These are phyloP conservation scores for Vitis hybrid DNA, from an alignment of 177 flowering plant species.

Conservation along the genomic window DNA sequence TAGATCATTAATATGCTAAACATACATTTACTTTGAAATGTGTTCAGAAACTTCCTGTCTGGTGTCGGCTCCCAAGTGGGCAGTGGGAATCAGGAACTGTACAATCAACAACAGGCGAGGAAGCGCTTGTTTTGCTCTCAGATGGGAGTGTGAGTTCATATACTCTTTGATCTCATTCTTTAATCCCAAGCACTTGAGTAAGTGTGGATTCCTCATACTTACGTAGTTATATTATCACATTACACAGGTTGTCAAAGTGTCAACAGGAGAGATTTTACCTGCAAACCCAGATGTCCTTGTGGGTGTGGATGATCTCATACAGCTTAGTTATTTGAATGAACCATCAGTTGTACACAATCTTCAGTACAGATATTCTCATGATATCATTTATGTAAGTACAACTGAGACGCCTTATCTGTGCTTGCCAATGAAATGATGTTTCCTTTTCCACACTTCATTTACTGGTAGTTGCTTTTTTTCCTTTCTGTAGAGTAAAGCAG, in stretches of 20 bases:
- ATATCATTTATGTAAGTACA: constrained; percentile 69
- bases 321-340: constrained; percentile 93
- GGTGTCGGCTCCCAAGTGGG: constrained; percentile 67
- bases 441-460: not conserved
- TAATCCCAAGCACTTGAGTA: not conserved
- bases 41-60: constrained; percentile 80
- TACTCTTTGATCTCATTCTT: constrained; percentile 2
- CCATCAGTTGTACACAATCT: constrained; percentile 95
- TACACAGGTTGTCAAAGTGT: constrained; percentile 59
- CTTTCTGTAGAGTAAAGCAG: constrained; percentile 81
- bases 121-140: constrained; percentile 53
- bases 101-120: constrained; percentile 67
- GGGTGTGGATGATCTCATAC: constrained; percentile 83
- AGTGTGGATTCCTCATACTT: no score
- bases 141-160: constrained; percentile 68
- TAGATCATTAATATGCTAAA: not conserved
- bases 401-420: constrained; percentile 4
- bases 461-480: constrained; percentile 9
- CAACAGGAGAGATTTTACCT: constrained; percentile 63
- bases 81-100: constrained; percentile 77
- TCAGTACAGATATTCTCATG: constrained; percentile 57
- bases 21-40: not conserved
- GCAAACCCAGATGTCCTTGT: constrained; percentile 89
- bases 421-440: not conserved
- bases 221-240: constrained; percentile 5